A percentile compares a stretch with the other conserved stretches of the same genome.
These are phyloP conservation scores for Aquanectria penicillioides DNA, from an alignment of 2,329 filamentous ascomycete genomes.

Conservation along the genomic window DNA sequence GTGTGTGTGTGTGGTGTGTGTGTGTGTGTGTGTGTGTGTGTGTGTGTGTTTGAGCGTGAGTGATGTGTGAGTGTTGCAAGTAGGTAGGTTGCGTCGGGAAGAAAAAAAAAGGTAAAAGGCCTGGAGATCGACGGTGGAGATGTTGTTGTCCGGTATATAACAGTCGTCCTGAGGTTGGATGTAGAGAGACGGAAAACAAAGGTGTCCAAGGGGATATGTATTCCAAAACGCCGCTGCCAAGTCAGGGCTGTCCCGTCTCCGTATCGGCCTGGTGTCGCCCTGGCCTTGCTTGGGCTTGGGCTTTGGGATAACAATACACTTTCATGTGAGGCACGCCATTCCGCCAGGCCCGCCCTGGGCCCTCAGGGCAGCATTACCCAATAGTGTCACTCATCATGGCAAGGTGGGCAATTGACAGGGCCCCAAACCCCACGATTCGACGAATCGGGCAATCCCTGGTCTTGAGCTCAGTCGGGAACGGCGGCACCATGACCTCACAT, in stretches of 20 bases:
- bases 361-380: conserved; percentile 29
- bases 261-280: not conserved
- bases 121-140: not conserved
- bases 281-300: conserved; percentile 6
- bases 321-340: conserved; percentile 31
- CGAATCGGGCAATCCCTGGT: conserved; percentile 38
- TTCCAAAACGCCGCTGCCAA: conserved; percentile 10
- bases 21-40: not conserved
- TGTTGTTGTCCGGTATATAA: not conserved
- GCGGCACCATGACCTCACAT: conserved; percentile 34
- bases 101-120: not conserved
- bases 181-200: no score
- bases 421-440: conserved; percentile 37
- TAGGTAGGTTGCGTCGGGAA: no score
- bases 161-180: no score
- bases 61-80: not conserved
- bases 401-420: conserved; percentile 42
- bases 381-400: conserved; percentile 40
- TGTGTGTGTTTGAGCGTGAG: not conserved
- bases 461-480: conserved; percentile 28
- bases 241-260: conserved; percentile 3
- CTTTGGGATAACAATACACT: conserved; percentile 5
- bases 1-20: not conserved
- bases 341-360: conserved; percentile 20
- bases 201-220: conserved; percentile 11